Conservation (phyloP, 2,329 filamentous ascomycete species). For the Periconia macrospinosa region DNA sequence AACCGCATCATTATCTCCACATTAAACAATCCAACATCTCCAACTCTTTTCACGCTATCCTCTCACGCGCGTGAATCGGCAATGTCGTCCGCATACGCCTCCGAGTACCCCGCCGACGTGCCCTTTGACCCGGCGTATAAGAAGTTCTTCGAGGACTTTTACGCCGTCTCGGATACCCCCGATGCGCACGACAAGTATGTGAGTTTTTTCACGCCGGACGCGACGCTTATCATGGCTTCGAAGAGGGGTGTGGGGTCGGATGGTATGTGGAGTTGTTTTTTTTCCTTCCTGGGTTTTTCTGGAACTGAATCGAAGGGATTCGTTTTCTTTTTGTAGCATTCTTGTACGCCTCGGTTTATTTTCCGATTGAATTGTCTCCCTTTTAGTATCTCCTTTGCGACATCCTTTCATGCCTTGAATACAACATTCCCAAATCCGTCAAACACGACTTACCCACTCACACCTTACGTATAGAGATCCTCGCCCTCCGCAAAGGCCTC, state of each 20-base stretch:
- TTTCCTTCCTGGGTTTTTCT: not conserved
- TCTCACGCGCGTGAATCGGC: too few species aligned
- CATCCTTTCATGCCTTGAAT: not conserved
- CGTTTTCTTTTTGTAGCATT: too few species aligned
- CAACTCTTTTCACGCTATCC: too few species aligned
- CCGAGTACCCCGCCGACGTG: conserved; percentile 33
- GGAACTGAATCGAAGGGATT: too few species aligned
- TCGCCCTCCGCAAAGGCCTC: conserved; percentile 54
- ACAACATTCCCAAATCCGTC: not conserved
- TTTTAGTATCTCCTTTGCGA: not conserved
- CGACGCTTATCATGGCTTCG: conserved; percentile 55
- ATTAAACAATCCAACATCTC: too few species aligned
- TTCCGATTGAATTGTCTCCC: not conserved
- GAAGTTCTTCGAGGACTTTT: conserved; percentile 52
- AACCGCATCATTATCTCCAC: too few species aligned
- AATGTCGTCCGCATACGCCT: conserved; percentile 25
- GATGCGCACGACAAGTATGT: conserved; percentile 54
- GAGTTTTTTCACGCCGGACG: conserved; percentile 52
- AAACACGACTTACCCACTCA: not conserved
- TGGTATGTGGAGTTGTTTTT: conserved; percentile 36
- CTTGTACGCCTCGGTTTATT: not conserved
- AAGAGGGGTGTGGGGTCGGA: conserved; percentile 50
- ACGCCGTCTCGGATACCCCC: conserved; percentile 50
- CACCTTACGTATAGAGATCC: conserved; percentile 46
- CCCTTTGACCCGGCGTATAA: conserved; percentile 46